These are phyloP conservation scores for Conticribra guillardii DNA, from an alignment of 108 stramenopile genomes.

Conservation along the genomic window DNA sequence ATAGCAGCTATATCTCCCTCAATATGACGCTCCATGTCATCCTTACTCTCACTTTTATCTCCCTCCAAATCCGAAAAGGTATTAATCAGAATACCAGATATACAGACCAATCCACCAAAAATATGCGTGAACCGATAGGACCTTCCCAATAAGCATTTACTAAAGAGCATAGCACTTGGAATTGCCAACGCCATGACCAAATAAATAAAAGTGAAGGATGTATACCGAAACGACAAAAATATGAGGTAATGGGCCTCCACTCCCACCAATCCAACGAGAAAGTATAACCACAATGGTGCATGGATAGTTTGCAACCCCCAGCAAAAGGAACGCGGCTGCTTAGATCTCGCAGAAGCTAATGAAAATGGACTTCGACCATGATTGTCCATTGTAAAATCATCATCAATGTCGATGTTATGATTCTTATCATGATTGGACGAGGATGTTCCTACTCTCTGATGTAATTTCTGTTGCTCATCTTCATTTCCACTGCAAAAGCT, in stretches of 20 bases:
- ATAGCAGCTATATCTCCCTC: not conserved
- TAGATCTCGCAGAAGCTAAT: not conserved
- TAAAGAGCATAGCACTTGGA: conserved; percentile 87
- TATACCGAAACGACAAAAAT: conserved; percentile 73
- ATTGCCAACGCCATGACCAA: conserved; percentile 87
- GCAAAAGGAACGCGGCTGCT: not conserved
- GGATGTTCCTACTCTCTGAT: not conserved
- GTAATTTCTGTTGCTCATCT: not conserved
- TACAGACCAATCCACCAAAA: conserved; percentile 54
- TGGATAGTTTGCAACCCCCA: not conserved
- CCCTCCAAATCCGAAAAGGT: conserved; percentile 41
- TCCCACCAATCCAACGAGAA: conserved; percentile 68
- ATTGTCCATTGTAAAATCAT: not conserved
- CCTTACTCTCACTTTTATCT: not conserved
- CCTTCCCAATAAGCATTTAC: conserved; percentile 55
- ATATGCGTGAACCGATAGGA: conserved; percentile 43
- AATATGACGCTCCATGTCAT: not conserved
- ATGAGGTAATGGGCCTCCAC: conserved; percentile 77
- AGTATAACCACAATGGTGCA: conserved; percentile 31
- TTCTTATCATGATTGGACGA: not conserved
- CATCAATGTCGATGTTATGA: not conserved
- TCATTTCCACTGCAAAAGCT: not conserved
- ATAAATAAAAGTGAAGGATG: conserved; percentile 81
- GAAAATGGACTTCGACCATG: not conserved
- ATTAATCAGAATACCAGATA: conserved; percentile 53